These are phyloP conservation scores for Guyanaporus albipodus DNA, from an alignment of 768 basidiomycete species.

Conservation along the genomic window DNA sequence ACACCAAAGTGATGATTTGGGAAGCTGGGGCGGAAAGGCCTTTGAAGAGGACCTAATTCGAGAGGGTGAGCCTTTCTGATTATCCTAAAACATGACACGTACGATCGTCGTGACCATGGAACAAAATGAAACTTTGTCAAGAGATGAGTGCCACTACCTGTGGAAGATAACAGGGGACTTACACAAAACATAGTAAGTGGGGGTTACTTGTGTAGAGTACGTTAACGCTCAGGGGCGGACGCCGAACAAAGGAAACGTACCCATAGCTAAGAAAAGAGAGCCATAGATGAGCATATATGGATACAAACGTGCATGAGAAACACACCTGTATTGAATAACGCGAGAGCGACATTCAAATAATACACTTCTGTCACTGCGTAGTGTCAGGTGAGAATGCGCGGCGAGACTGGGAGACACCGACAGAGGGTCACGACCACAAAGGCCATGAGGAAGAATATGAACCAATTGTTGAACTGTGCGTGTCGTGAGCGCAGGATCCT, in stretches of 20 bases:
- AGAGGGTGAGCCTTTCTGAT: slow-evolving; percentile 1
- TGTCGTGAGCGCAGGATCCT: neutral
- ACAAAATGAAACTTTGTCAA: slow-evolving; percentile 66
- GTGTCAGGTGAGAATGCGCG: slow-evolving; percentile 2
- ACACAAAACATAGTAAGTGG: slow-evolving; percentile 86
- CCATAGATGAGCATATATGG: slow-evolving; percentile 1
- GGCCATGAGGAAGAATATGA: slow-evolving; percentile 80
- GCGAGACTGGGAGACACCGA: slow-evolving; percentile 33
- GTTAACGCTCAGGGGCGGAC: slow-evolving; percentile 11
- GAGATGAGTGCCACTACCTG: neutral
- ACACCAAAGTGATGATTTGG: slow-evolving; percentile 85
- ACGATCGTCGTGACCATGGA: slow-evolving; percentile 83
- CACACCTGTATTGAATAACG: slow-evolving; percentile 87
- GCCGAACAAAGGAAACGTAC: slow-evolving; percentile 34
- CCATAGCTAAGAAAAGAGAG: slow-evolving; percentile 50
- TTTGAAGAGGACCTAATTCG: slow-evolving; percentile 75
- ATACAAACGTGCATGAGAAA: neutral
- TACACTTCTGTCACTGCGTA: slow-evolving; percentile 80
- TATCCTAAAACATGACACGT: slow-evolving; percentile 24
- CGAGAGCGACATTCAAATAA: slow-evolving; percentile 93
- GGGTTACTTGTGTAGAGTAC: slow-evolving; percentile 54
- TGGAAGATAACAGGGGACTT: slow-evolving; percentile 24
- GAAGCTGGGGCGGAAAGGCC: slow-evolving; percentile 74
- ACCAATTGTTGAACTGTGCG: slow-evolving; percentile 83
- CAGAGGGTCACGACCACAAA: slow-evolving; percentile 83